Evolutionary conservation across 2,329 filamentous ascomycete species (phyloP), one percentile per base, ranked within the genome.

Genomic region (Penicillium verrucosum): DNA sequence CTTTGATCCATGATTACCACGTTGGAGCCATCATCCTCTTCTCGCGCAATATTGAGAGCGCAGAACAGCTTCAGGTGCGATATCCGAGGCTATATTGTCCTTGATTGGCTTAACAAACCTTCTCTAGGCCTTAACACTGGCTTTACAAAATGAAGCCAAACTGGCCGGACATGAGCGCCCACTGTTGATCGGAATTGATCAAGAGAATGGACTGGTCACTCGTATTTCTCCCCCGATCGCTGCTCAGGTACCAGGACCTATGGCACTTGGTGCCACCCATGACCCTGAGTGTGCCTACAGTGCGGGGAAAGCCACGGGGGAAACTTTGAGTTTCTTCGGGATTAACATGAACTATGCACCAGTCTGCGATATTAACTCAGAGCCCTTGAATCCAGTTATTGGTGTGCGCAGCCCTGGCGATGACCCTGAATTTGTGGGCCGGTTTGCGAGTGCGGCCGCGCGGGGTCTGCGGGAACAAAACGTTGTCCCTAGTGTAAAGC

Each of bases 261-360:
- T 78, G 77, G 69, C 77, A n/a, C 62, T 79, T 5, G 76, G 75
- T 5, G 77, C 77, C 10, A 77, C 76, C 1, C 63, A 71, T 63
- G 70, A 68, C 43, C 57, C 65, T 27, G 64, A 73, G 44, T 65
- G 72, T 58, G 65, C 75, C 48, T 70, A 71, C 51, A 65, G 70
- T 51, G 69, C 75, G 40, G 73, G 73, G 2, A 67, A 64, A 32
- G 69, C 69, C 36, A 79, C 77, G 2, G 76, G 75, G 0, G 70
- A 76, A 56, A 71, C 68, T 3, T 56, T 79, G 47, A 66, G 60
- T 14, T 65, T 69, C 25, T 73, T 76, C 45, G 76, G 77, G 1
- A 73, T 79, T 49, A 79, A 78, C 51, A 78, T 77, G 73, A 77
- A 78, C 55, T 78, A 78, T 61, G 76, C 72, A 3, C 77, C 77